phyloP scores from a whole-genome alignment of 768 basidiomycete genomes.

The Collybia sordida region DNA sequence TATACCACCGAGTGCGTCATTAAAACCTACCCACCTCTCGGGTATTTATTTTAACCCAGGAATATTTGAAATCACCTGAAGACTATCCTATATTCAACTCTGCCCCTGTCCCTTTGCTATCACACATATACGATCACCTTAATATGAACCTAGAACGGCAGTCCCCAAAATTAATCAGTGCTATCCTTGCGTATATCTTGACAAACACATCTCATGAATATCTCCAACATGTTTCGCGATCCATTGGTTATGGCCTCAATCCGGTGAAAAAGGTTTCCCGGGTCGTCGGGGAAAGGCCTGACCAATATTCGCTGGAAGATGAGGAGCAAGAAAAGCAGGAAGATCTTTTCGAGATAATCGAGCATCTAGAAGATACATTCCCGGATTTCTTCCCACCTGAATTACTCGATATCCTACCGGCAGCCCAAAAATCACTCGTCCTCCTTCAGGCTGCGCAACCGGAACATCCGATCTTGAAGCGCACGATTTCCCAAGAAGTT shows the following conservation, averaged over 20 bases:
- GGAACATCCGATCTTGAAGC: slow-evolving; percentile 55
- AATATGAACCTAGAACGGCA: slow-evolving; percentile 51
- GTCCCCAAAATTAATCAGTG: slow-evolving; percentile 46
- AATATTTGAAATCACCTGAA: slow-evolving; percentile 28
- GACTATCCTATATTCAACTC: slow-evolving; percentile 44
- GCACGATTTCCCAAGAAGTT: slow-evolving; percentile 16
- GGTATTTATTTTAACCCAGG: slow-evolving; percentile 21
- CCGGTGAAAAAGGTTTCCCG: slow-evolving; percentile 23
- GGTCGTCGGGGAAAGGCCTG: slow-evolving; percentile 21
- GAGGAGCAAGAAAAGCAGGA: slow-evolving; percentile 39
- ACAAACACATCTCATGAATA: slow-evolving; percentile 64
- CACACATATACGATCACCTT: slow-evolving; percentile 59
- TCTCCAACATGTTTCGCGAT: slow-evolving; percentile 53
- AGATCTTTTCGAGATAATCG: slow-evolving; percentile 35
- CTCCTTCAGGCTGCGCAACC: slow-evolving; percentile 65
- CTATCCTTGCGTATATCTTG: slow-evolving; percentile 68
- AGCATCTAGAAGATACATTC: slow-evolving; percentile 40
- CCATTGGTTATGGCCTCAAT: slow-evolving; percentile 53
- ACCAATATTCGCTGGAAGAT: slow-evolving; percentile 33
- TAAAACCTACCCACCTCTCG: background rate
- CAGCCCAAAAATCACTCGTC: slow-evolving; percentile 68
- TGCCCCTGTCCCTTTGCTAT: slow-evolving; percentile 51
- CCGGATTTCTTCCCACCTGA: slow-evolving; percentile 63
- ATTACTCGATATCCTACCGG: slow-evolving; percentile 52
- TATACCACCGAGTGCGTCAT: slow-evolving; percentile 59